Base-by-base conservation (phyloP, 768 basidiomycete species). In the Dioszegia crocea region DNA sequence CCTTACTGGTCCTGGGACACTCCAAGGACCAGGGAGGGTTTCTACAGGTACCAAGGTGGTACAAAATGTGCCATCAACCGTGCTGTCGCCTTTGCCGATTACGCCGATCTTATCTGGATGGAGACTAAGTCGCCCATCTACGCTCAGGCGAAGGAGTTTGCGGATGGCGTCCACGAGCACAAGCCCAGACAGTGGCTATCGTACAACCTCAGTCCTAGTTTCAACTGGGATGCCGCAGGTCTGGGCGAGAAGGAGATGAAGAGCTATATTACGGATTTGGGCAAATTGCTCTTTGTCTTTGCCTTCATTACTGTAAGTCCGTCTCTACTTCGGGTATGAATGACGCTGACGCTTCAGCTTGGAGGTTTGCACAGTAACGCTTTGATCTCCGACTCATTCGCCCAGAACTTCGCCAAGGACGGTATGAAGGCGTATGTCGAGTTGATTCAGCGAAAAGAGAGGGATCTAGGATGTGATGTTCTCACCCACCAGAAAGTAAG, bases 351-450 rank as follows among this genome's bases (percentile, higher is more conserved):
- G 17, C 14, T 2, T 2, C 72, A 96, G 92, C 89, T 99, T 61
- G 96, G 85, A 43, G 96, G 96, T 57, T 82, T 99, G 41, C 96
- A 99, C 76, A 94, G 93, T 60, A 99, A 96, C 78, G 96, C 87
- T 29, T 94, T 91, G 78, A 98, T 98, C 75, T 90, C 87, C 66
- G 92, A 97, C 75, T 79, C 88, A 23, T 98, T 99, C 77, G 94
- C 96, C 3, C 78, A 84, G 66, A 83, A 87, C 52, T 98, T 85
- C 75, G 87, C 91, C 36, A 87, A 86, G 78, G 93, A 94, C 62
- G 96, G 94, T 40, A 99, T 99, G 96, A 92, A 97, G 78, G 96
- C 96, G 1, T 99, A 98, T 74, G 93, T 97, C 62, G 90, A 93
- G 79, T 80, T 98, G 58, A 81, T 99, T 54, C 96, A 99, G 77